A percentile compares a stretch with the other conserved stretches of the same genome.
phyloP scores from a whole-genome alignment of 108 stramenopile genomes.

The Mayamaea pseudoterrestris region DNA sequence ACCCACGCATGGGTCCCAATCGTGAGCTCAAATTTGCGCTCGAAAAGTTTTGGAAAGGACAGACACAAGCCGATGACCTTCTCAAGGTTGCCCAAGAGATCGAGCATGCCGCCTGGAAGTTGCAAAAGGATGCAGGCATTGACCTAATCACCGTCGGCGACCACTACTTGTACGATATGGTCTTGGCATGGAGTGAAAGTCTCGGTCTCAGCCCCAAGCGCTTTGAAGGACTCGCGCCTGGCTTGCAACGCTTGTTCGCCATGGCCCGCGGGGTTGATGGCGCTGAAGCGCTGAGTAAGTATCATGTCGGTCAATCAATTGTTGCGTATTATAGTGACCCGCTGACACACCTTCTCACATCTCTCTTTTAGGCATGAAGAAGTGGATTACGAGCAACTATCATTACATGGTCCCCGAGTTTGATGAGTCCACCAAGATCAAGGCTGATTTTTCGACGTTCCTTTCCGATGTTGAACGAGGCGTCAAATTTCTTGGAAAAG shows the following conservation, averaged over 20 bases:
- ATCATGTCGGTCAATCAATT: neutral
- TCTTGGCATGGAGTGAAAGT: constrained; percentile 22
- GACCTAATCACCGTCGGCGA: constrained; percentile 37
- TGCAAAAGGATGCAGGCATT: constrained; percentile 38
- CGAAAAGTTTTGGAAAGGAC: constrained; percentile 42
- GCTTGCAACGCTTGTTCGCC: constrained; percentile 34
- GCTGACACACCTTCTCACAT: neutral
- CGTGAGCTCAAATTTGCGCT: constrained; percentile 56
- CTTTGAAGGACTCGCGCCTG: constrained; percentile 16
- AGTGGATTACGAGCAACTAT: constrained; percentile 62
- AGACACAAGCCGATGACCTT: constrained; percentile 10
- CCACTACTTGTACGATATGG: constrained; percentile 37
- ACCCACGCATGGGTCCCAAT: constrained; percentile 52
- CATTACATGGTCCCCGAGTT: constrained; percentile 68
- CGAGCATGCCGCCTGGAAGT: constrained; percentile 30
- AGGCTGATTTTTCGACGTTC: constrained; percentile 15
- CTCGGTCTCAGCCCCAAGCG: constrained; percentile 22
- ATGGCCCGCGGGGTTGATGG: constrained; percentile 47
- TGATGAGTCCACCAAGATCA: constrained; percentile 9
- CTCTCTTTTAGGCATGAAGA: constrained; percentile 35
- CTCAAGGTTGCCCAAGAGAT: constrained; percentile 15
- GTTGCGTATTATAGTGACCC: neutral
- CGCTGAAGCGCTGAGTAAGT: constrained; percentile 35
- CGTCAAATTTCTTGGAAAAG: constrained; percentile 17
- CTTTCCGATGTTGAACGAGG: constrained; percentile 24